phyloP scores from a whole-genome alignment of 2,329 filamentous ascomycete species.

The Pestalotiopsis sp. region DNA sequence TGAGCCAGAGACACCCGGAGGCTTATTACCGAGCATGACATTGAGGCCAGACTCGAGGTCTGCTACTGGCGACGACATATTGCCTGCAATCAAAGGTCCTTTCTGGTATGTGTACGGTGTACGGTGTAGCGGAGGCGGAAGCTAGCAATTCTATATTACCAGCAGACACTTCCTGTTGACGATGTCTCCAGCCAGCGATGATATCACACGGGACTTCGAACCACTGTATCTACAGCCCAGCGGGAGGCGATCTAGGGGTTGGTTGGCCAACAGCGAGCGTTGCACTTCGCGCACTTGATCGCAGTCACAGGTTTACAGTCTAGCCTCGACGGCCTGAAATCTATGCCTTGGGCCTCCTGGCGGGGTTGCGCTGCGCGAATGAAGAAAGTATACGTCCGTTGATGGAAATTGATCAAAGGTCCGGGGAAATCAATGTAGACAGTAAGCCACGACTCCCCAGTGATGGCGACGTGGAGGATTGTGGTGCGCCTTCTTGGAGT shows the following conservation, averaged over 20 bases:
- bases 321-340: not conserved
- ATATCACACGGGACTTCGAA: not conserved
- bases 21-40: conserved; percentile 88
- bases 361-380: not conserved
- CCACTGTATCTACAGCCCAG: conserved; percentile 4
- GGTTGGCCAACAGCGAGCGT: not conserved
- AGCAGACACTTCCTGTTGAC: not conserved
- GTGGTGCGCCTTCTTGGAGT: too few species aligned
- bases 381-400: conserved; percentile 1
- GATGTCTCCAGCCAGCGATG: not conserved
- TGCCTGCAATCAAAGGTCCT: conserved; percentile 26
- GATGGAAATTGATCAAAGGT: not conserved
- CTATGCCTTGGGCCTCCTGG: not conserved
- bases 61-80: conserved; percentile 82
- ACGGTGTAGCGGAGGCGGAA: not conserved
- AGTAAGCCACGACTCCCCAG: not conserved
- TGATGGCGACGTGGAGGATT: too few species aligned
- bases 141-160: not conserved
- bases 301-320: conserved; percentile 14
- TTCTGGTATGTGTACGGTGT: not conserved
- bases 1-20: conserved; percentile 90
- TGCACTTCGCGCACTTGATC: conserved; percentile 4
- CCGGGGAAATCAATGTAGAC: not conserved
- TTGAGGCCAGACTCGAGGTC: conserved; percentile 90
- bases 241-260: not conserved